phyloP scores from a whole-genome alignment of 345 rosid species.

The Mercurialis annua region DNA sequence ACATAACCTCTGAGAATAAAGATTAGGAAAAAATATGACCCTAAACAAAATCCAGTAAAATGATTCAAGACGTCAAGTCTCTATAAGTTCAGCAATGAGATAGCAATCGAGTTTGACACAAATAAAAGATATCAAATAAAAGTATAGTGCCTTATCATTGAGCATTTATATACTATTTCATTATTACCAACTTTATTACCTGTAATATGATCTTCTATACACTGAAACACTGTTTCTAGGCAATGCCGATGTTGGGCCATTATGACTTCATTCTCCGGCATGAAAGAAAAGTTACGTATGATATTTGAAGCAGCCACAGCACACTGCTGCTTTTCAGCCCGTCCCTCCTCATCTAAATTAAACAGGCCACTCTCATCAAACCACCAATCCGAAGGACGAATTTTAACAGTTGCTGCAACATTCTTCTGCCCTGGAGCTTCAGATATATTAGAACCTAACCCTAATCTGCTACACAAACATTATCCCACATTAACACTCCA shows the following conservation, averaged over 20 bases:
- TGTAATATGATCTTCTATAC: constrained; percentile 67
- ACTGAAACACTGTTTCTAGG: constrained; percentile 93
- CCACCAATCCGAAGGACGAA: constrained; percentile 77
- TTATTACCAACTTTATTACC: constrained; percentile 40
- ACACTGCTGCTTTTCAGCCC: constrained; percentile 85
- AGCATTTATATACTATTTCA: background rate
- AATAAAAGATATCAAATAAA: background rate
- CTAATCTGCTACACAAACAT: constrained; percentile 17
- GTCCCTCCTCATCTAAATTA: constrained; percentile 87
- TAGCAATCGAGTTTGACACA: background rate
- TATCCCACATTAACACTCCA: constrained; percentile 16
- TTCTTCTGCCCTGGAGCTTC: constrained; percentile 27
- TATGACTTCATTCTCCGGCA: constrained; percentile 92
- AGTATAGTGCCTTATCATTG: background rate
- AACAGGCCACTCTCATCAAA: constrained; percentile 83
- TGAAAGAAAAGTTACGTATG: constrained; percentile 91
- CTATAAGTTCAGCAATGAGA: background rate
- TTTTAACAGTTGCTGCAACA: constrained; percentile 36
- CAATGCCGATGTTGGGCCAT: constrained; percentile 99
- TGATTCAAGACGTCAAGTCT: background rate
- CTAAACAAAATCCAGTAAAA: background rate
- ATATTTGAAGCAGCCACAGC: constrained; percentile 94
- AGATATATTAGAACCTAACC: constrained; percentile 11
- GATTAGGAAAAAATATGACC: background rate
- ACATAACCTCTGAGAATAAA: background rate